A percentile compares a stretch with the other conserved stretches of the same genome.
These are phyloP conservation scores for Wickerhamiella sorbophila DNA, from an alignment of 805 yeast genomes.

Conservation along the genomic window DNA sequence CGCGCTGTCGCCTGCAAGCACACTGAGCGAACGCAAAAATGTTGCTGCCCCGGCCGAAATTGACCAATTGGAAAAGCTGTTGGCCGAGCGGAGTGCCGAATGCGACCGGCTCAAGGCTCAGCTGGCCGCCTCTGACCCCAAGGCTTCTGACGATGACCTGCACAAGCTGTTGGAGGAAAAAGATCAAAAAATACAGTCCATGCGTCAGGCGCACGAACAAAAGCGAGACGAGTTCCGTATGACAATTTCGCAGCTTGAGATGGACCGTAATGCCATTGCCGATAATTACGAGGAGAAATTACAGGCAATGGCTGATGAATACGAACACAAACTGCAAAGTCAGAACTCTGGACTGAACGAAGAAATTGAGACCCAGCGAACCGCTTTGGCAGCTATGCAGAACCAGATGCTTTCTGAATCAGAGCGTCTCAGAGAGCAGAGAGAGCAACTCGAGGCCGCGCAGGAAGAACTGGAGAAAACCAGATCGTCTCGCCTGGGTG, in stretches of 20 bases:
- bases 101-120: background rate
- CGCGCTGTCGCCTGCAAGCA: background rate
- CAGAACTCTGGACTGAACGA: slow-evolving; percentile 15
- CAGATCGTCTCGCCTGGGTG: slow-evolving; percentile 5
- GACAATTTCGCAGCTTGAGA: slow-evolving; percentile 7
- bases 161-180: slow-evolving; percentile 9
- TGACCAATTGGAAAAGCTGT: background rate
- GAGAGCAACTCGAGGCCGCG: slow-evolving; percentile 7
- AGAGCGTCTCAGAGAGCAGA: slow-evolving; percentile 12
- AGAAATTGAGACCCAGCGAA: slow-evolving; percentile 20
- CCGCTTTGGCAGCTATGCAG: slow-evolving; percentile 25
- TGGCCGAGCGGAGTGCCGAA: background rate
- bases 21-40: background rate
- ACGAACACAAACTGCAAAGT: slow-evolving; percentile 14
- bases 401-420: slow-evolving; percentile 23
- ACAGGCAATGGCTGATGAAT: slow-evolving; percentile 14
- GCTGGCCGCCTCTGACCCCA: background rate
- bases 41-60: background rate
- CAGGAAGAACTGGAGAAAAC: background rate
- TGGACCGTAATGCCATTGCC: background rate
- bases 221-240: slow-evolving; percentile 24
- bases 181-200: slow-evolving; percentile 20
- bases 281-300: slow-evolving; percentile 15
- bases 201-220: slow-evolving; percentile 20
- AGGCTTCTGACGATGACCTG: background rate